Conservation (phyloP, 2,329 filamentous ascomycete genomes). For the Clathrospora elynae region DNA sequence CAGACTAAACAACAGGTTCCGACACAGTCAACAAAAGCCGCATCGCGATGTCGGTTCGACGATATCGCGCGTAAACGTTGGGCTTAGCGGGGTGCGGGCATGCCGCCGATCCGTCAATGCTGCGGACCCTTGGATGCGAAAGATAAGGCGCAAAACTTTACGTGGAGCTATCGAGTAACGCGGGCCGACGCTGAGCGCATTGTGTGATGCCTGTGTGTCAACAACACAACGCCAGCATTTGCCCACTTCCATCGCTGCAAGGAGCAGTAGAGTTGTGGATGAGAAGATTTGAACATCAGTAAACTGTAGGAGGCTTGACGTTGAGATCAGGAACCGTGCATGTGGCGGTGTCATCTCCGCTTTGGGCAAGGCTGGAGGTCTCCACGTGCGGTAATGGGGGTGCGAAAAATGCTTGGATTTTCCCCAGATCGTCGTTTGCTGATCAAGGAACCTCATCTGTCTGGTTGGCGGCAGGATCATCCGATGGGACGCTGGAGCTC, state of each 20-base stretch:
- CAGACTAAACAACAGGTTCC: constrained; percentile 10
- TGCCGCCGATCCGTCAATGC: constrained; percentile 33
- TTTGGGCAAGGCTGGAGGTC: constrained; percentile 31
- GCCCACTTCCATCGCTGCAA: too few species aligned
- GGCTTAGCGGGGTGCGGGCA: constrained; percentile 28
- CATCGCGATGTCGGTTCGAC: constrained; percentile 41
- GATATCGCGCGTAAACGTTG: constrained; percentile 32
- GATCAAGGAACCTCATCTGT: constrained; percentile 25
- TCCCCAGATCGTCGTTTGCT: constrained; percentile 32
- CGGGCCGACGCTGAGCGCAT: constrained; percentile 25
- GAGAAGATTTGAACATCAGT: not conserved
- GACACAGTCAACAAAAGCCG: constrained; percentile 29
- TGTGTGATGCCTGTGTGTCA: constrained; percentile 21
- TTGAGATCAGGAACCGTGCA: constrained; percentile 20
- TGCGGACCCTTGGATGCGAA: constrained; percentile 21
- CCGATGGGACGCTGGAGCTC: constrained; percentile 9
- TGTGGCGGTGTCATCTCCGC: constrained; percentile 33
- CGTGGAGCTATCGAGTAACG: constrained; percentile 40
- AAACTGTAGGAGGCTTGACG: constrained; percentile 4
- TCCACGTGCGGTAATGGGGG: constrained; percentile 30
- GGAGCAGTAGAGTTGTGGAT: too few species aligned
- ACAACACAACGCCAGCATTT: constrained; percentile 12
- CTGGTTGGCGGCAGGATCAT: constrained; percentile 6
- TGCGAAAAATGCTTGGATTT: constrained; percentile 32
- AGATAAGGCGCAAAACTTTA: constrained; percentile 40